A percentile compares a stretch with the other conserved stretches of the same genome.
Evolutionary conservation across 768 basidiomycete species (phyloP).

Genomic region (Hericium rajendrae): DNA sequence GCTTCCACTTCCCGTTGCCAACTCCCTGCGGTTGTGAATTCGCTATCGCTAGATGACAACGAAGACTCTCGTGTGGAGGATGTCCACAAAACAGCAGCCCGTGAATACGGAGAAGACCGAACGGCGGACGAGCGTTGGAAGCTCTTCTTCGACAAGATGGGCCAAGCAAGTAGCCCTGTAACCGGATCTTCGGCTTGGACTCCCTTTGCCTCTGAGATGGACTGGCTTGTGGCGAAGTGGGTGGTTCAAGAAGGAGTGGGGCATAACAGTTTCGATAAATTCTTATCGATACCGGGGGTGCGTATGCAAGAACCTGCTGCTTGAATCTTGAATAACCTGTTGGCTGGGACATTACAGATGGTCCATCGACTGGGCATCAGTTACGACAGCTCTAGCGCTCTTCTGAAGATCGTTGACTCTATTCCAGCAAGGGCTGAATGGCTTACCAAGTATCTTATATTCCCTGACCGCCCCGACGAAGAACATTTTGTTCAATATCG

Average conservation of each 20-base stretch:
- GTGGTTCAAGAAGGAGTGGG: not conserved
- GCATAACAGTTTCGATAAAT: not conserved
- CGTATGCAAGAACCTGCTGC: too few relatives aligned
- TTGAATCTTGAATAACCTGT: too few relatives aligned
- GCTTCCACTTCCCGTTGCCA: not conserved
- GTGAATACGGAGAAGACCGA: not conserved
- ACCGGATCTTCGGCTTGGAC: too few relatives aligned
- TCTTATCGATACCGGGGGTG: not conserved
- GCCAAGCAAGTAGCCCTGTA: too few relatives aligned
- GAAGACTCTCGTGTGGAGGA: not conserved
- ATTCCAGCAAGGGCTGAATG: too few relatives aligned
- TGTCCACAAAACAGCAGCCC: not conserved
- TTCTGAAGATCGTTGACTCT: too few relatives aligned
- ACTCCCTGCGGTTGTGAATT: too few relatives aligned
- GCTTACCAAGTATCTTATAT: constrained; percentile 9
- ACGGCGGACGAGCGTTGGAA: too few relatives aligned
- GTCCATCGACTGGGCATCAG: too few relatives aligned
- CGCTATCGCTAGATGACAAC: not conserved
- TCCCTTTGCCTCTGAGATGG: not conserved
- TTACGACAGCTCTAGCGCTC: too few relatives aligned
- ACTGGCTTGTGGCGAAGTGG: not conserved
- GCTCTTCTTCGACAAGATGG: too few relatives aligned
- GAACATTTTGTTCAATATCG: constrained; percentile 23
- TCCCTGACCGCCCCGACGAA: constrained; percentile 19
- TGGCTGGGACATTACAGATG: too few relatives aligned